These are phyloP conservation scores for Paradendryphiella salina DNA, from an alignment of 2,329 filamentous ascomycete species.

Conservation along the genomic window DNA sequence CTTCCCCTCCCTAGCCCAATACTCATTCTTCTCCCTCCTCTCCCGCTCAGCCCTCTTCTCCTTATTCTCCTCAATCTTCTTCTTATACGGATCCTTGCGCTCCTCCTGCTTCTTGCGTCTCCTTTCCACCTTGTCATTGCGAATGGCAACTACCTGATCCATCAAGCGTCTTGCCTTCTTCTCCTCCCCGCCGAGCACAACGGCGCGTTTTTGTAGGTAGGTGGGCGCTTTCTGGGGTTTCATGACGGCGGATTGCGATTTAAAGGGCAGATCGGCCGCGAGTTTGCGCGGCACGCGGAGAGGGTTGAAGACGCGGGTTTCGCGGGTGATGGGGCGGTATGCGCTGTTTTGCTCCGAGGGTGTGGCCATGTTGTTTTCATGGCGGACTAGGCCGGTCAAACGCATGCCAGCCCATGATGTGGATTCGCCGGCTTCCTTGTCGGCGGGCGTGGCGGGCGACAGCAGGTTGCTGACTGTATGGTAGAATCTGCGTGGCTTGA, in stretches of 20 bases:
- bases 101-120: constrained; percentile 84
- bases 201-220: constrained; percentile 93
- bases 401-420: constrained; percentile 85
- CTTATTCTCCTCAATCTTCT: constrained; percentile 77
- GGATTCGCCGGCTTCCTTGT: constrained; percentile 35
- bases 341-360: constrained; percentile 81
- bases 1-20: constrained; percentile 87
- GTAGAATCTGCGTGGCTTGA: constrained; percentile 94
- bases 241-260: constrained; percentile 83
- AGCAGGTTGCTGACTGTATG: constrained; percentile 93
- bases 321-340: constrained; percentile 68
- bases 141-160: constrained; percentile 87
- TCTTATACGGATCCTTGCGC: constrained; percentile 75
- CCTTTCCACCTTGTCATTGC: constrained; percentile 89
- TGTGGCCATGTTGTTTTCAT: constrained; percentile 72
- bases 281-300: constrained; percentile 76
- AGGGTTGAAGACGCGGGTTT: constrained; percentile 58
- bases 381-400: constrained; percentile 86
- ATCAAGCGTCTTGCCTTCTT: constrained; percentile 84
- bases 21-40: constrained; percentile 90
- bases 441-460: constrained; percentile 53
- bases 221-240: constrained; percentile 78
- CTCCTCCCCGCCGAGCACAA: constrained; percentile 84
- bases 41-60: constrained; percentile 87
- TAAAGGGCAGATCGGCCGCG: constrained; percentile 85